Evolutionary conservation across 306 rosid genomes (phyloP).

Genomic region (Quercus robur): DNA sequence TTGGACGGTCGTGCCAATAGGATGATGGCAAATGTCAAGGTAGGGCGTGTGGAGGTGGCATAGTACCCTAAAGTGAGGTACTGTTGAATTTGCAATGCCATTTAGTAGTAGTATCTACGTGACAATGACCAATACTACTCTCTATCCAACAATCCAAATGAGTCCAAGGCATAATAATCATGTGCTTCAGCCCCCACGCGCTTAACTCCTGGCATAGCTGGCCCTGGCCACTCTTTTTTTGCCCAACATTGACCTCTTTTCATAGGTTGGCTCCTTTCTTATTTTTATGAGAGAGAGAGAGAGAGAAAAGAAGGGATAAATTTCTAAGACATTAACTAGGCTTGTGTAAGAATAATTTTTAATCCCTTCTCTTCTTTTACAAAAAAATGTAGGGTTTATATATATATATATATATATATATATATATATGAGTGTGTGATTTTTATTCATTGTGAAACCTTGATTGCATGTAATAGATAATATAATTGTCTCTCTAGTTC

Average conservation of each 20-base stretch:
- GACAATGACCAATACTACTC: neutral
- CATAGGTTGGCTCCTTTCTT: neutral
- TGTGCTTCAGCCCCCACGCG: conserved; percentile 12
- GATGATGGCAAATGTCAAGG: conserved; percentile 12
- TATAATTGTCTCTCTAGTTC: too few relatives aligned
- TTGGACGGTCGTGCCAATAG: neutral
- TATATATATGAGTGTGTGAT: too few relatives aligned
- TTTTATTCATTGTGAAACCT: too few relatives aligned
- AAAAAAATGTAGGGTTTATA: too few relatives aligned
- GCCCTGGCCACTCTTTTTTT: neutral
- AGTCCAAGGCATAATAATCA: neutral
- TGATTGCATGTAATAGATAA: too few relatives aligned
- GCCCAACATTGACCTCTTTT: conserved; percentile 12
- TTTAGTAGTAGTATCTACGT: neutral
- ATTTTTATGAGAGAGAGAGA: too few relatives aligned
- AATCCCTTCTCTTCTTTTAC: too few relatives aligned
- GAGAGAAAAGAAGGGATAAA: too few relatives aligned
- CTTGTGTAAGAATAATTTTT: neutral
- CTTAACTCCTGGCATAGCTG: conserved; percentile 16
- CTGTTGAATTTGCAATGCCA: neutral
- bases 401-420: too few relatives aligned
- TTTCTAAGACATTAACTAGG: neutral
- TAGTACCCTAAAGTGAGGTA: neutral
- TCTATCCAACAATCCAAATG: neutral
- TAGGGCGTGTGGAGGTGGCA: neutral